Evolutionary conservation across 2,329 filamentous ascomycete species (phyloP), one percentile per base, ranked within the genome.

Genomic region (Aspergillus calidoustus): DNA sequence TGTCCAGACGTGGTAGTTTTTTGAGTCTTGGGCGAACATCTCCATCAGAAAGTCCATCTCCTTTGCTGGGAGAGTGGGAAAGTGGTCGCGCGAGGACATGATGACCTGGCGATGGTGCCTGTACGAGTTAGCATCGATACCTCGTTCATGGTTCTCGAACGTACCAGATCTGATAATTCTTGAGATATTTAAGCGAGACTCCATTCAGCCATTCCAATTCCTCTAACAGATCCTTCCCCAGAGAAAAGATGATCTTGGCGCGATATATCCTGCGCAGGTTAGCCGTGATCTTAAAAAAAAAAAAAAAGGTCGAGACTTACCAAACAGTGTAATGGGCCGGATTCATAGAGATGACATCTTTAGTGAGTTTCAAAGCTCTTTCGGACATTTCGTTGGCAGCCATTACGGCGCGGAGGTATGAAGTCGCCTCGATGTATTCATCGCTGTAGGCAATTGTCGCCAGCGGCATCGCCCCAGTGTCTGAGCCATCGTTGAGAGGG

Each of bases 1-100:
- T 59, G 89, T 92, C 95, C 95, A 99, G 52, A 98, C 95, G 75
- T 99, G 95, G 76, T 99, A 98, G 81, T 99, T 99, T 81, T 99
- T 99, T 54, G 90, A 87, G 75, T 99, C 95, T 69, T 91, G 85
- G 46, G 84, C 85, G 58, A 99, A 89, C 86, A 99, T 98, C 51
- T 84, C 79, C 62, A 84, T 85, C 62, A 97, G 85, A 76, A 98
- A 98, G 15, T 83, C 83, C 22, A 84, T 82, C 79, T 99, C 95
- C 3, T 85, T 86, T 4, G 82, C 75, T 11, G 86, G 87, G 56
- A 92, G 83, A 19, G 74, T 81, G 15, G 86, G 80, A 61, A 83
- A 83, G 69, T 82, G 67, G 7, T 64, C 59, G 58, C 64, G 64
- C 60, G 74, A 88, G 64, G 80, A 85, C 77, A 80, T 83, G 76